Conservation (phyloP, 2,329 filamentous ascomycete species). For the Penicillium glabrum region DNA sequence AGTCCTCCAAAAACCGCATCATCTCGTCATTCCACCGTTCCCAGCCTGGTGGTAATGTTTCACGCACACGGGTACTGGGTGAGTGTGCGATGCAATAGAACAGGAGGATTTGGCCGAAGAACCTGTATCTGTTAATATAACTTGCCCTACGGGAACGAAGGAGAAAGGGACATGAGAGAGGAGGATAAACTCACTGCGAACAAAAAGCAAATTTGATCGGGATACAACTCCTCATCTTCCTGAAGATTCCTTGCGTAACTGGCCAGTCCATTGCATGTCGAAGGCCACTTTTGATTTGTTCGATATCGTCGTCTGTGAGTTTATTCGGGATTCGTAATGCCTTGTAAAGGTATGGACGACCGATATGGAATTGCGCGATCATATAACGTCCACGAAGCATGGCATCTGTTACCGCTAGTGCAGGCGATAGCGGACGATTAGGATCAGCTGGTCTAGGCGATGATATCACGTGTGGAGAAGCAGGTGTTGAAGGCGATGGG, state of each 20-base stretch:
- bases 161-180: background rate
- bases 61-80: constrained; percentile 33
- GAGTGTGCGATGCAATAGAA: constrained; percentile 45
- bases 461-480: constrained; percentile 18
- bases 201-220: constrained; percentile 45
- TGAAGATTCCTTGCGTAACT: constrained; percentile 38
- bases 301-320: constrained; percentile 41
- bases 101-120: constrained; percentile 45
- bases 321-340: constrained; percentile 39
- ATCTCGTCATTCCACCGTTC: constrained; percentile 44
- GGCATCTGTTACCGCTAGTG: constrained; percentile 36
- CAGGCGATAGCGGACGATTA: constrained; percentile 31
- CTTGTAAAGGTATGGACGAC: constrained; percentile 44
- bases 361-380: constrained; percentile 44
- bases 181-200: constrained; percentile 31
- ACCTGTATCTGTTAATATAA: constrained; percentile 21
- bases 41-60: constrained; percentile 39
- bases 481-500: constrained; percentile 19
- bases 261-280: constrained; percentile 46
- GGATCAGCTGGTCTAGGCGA: constrained; percentile 19
- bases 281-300: constrained; percentile 39
- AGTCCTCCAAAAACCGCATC: constrained; percentile 41
- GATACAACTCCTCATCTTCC: constrained; percentile 43
- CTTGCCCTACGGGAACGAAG: background rate
- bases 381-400: constrained; percentile 39